Percentiles rank a stretch among this genome's conserved stretches.
Conservation (phyloP, 225 moss, liverwort and hornwort genomes). For the Lunularia cruciata region DNA sequence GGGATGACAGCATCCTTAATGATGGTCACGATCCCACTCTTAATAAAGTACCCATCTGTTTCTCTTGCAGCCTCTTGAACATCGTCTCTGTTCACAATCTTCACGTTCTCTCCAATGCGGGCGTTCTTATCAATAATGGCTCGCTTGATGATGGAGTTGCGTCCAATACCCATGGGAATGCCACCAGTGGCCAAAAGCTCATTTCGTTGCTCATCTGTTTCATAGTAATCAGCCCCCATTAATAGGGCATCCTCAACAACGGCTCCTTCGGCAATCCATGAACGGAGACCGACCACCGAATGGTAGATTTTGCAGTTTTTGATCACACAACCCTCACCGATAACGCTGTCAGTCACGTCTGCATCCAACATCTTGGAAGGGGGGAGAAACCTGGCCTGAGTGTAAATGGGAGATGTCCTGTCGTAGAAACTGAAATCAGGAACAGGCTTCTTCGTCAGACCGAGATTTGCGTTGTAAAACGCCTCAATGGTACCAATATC, state of each 20-base stretch:
- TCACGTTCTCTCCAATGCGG: conserved; percentile 90
- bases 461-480: conserved; percentile 94
- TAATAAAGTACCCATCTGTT: conserved; percentile 93
- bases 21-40: conserved; percentile 97
- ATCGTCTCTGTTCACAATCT: conserved; percentile 94
- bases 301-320: conserved; percentile 90
- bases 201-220: conserved; percentile 84
- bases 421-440: conserved; percentile 99
- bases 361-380: conserved; percentile 97
- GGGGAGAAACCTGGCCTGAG: conserved; percentile 94
- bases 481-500: conserved; percentile 99
- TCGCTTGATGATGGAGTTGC: conserved; percentile 82
- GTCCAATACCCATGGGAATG: conserved; percentile 93
- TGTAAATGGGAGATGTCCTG: conserved; percentile 92
- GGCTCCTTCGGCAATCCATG: conserved; percentile 92
- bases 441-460: conserved; percentile 92
- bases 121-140: conserved; percentile 98
- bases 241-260: conserved; percentile 87
- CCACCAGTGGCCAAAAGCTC: conserved; percentile 78
- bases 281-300: conserved; percentile 90
- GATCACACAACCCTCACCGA: conserved; percentile 95
- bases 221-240: conserved; percentile 99
- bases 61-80: conserved; percentile 96
- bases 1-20: conserved; percentile 97
- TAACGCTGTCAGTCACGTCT: conserved; percentile 92